Evolutionary conservation across 2,329 filamentous ascomycete genomes (phyloP).

Genomic region (Anisogramma anomala): DNA sequence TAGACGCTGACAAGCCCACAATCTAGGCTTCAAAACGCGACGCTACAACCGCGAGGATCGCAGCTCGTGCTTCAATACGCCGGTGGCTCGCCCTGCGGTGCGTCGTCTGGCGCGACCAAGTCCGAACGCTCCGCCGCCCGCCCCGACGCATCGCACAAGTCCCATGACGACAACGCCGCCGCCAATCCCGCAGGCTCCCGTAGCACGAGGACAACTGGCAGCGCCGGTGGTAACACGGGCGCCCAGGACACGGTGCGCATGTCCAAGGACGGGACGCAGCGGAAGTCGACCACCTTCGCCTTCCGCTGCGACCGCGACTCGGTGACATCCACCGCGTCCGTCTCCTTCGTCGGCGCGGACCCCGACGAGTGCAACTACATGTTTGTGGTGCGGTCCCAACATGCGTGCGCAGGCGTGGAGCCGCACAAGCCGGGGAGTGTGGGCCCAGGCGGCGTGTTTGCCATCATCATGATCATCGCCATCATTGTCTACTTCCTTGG

Average conservation of each 20-base stretch:
- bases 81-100: constrained; percentile 63
- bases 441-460: constrained; percentile 68
- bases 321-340: constrained; percentile 50
- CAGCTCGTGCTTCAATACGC: constrained; percentile 70
- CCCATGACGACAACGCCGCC: constrained; percentile 22
- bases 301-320: constrained; percentile 87
- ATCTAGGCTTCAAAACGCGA: constrained; percentile 43
- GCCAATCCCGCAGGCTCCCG: constrained; percentile 22
- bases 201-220: constrained; percentile 10
- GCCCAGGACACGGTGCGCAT: constrained; percentile 16
- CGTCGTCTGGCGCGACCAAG: constrained; percentile 22
- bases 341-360: constrained; percentile 74
- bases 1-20: constrained; percentile 8
- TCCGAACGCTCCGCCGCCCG: constrained; percentile 23
- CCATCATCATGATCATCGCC: constrained; percentile 67
- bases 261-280: constrained; percentile 29
- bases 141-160: constrained; percentile 18
- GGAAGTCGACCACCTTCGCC: constrained; percentile 78
- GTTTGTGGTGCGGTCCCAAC: constrained; percentile 79
- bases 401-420: constrained; percentile 61
- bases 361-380: constrained; percentile 90
- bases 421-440: constrained; percentile 62
- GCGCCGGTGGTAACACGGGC: constrained; percentile 7
- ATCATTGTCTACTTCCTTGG: constrained; percentile 82
- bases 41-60: constrained; percentile 50